These are phyloP conservation scores for Cryptococcus sp. DNA, from an alignment of 1,284 basidiomycete genomes.

Conservation along the genomic window DNA sequence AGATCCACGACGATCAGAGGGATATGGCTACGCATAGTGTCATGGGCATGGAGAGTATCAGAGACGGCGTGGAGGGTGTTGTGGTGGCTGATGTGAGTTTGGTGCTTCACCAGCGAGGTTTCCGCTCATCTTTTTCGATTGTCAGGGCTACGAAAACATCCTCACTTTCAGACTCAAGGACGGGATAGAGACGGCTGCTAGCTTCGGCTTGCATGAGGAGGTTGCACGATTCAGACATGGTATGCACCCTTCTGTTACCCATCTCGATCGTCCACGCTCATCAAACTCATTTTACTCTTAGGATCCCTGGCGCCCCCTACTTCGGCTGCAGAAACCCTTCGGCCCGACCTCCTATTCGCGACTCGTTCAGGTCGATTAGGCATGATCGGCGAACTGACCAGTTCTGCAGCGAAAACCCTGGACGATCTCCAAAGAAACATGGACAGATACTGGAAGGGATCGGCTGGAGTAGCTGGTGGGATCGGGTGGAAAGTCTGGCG, in stretches of 20 bases:
- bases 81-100: conserved; percentile 73
- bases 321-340: conserved; percentile 32
- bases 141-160: conserved; percentile 65
- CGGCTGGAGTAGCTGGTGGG: conserved; percentile 56
- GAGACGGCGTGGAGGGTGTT: conserved; percentile 57
- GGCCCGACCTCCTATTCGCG: conserved; percentile 70
- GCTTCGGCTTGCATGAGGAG: conserved; percentile 55
- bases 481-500: conserved; percentile 70
- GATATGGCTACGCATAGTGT: conserved; percentile 75
- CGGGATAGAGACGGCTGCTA: conserved; percentile 48
- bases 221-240: conserved; percentile 51
- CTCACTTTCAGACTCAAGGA: conserved; percentile 59
- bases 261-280: neutral
- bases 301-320: conserved; percentile 41
- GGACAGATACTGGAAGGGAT: conserved; percentile 60
- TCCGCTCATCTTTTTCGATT: conserved; percentile 1
- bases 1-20: conserved; percentile 66
- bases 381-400: conserved; percentile 67
- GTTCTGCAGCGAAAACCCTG: conserved; percentile 64
- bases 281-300: conserved; percentile 1
- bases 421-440: conserved; percentile 78
- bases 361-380: conserved; percentile 80
- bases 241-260: conserved; percentile 13
- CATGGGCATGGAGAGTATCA: conserved; percentile 42
- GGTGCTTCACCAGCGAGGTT: neutral